Evolutionary conservation across 257 asterid species (phyloP).

Genomic region (Solanum appendiculatum): DNA sequence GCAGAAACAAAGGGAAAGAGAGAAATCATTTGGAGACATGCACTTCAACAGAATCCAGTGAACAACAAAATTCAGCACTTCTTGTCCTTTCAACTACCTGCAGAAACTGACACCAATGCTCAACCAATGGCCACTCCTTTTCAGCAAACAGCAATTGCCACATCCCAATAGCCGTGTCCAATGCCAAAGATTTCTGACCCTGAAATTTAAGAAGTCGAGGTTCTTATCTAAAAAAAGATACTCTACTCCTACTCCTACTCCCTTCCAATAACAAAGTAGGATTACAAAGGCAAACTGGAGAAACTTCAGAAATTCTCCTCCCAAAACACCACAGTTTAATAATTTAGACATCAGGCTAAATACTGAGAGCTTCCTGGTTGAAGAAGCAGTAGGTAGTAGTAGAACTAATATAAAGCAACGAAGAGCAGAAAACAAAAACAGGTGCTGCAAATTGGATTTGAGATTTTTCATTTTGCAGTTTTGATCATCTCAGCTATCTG

Average conservation of each 20-base stretch:
- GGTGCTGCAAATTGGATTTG: not conserved
- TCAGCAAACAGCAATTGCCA: slow-evolving; percentile 97
- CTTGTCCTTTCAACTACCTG: slow-evolving; percentile 40
- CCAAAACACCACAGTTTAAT: not conserved
- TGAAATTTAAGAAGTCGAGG: slow-evolving; percentile 20
- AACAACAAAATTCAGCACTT: not conserved
- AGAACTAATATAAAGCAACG: not conserved
- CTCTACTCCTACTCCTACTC: not conserved
- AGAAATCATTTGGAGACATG: not conserved
- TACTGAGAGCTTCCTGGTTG: not conserved
- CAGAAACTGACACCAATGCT: slow-evolving; percentile 96
- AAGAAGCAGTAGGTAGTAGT: not conserved
- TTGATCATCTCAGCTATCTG: not conserved
- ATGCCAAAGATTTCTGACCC: slow-evolving; percentile 98
- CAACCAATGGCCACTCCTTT: slow-evolving; percentile 89
- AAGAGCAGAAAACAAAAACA: not conserved
- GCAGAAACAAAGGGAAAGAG: not conserved
- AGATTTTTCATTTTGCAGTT: not conserved
- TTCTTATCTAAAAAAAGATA: not conserved
- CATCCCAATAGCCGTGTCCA: slow-evolving; percentile 99
- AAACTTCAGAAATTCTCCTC: not conserved
- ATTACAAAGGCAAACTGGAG: not conserved
- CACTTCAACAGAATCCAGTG: not conserved
- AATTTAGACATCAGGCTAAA: not conserved
- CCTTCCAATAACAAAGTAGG: not conserved